Conservation (phyloP, 2,329 filamentous ascomycete genomes). For the Cercospora sojina region DNA sequence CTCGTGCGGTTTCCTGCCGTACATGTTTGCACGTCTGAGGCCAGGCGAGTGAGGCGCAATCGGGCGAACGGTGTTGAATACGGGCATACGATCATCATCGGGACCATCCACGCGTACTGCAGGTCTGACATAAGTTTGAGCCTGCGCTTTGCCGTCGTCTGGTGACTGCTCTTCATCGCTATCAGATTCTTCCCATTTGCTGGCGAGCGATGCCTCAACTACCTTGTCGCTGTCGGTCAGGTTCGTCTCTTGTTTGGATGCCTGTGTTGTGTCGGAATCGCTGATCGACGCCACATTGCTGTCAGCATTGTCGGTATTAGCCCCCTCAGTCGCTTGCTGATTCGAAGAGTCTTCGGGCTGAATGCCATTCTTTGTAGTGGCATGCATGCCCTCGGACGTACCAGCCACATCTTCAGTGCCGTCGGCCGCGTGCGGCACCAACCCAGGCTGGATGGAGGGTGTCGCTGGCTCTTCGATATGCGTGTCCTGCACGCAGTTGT, state of each 20-base stretch:
- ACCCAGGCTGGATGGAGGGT: neutral
- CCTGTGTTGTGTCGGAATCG: too few species aligned
- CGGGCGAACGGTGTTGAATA: neutral
- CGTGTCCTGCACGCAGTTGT: neutral
- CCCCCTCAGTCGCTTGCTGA: neutral
- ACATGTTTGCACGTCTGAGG: neutral
- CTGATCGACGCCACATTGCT: neutral
- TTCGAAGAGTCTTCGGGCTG: neutral
- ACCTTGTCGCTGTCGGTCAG: too few species aligned
- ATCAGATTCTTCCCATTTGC: neutral
- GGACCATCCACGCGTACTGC: neutral
- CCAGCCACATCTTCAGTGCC: neutral
- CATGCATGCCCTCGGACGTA: neutral
- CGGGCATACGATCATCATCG: neutral
- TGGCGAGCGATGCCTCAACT: neutral
- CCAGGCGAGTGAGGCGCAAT: neutral
- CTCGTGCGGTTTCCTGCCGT: neutral
- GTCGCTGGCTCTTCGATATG: neutral
- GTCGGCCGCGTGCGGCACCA: neutral
- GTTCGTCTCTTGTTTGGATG: neutral
- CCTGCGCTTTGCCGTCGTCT: neutral
- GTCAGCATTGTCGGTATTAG: neutral
- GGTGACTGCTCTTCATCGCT: neutral
- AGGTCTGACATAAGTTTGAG: neutral
- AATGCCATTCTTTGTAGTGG: neutral